Percentiles rank a stretch among this genome's conserved stretches.
These are phyloP conservation scores for Capsicum baccatum DNA, from an alignment of 257 asterid species.

Conservation along the genomic window DNA sequence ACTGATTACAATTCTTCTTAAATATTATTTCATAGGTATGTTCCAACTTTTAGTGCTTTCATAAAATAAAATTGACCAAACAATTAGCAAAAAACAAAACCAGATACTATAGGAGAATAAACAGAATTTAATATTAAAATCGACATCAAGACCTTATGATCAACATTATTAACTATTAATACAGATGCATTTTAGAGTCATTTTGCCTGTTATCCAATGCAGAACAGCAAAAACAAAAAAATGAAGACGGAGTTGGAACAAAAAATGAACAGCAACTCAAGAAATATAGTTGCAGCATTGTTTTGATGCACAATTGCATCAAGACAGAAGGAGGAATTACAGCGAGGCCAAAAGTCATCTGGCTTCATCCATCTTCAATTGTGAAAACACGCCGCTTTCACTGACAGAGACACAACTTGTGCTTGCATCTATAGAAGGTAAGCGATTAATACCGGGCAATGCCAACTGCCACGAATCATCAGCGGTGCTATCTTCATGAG, in stretches of 20 bases:
- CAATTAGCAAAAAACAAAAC: neutral
- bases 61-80: too few species aligned
- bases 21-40: too few species aligned
- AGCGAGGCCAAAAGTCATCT: conserved; percentile 37
- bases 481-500: conserved; percentile 45
- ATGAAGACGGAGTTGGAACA: too few species aligned
- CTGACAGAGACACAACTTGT: conserved; percentile 30
- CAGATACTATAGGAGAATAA: neutral
- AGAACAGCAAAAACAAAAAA: neutral
- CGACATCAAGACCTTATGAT: neutral
- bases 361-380: conserved; percentile 43
- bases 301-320: neutral
- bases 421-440: conserved; percentile 42
- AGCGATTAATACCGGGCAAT: conserved; percentile 36
- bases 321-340: neutral
- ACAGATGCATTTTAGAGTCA: neutral
- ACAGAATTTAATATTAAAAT: too few species aligned
- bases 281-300: neutral
- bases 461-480: conserved; percentile 50
- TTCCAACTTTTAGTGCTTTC: too few species aligned
- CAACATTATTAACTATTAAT: neutral
- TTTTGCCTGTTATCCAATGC: neutral
- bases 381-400: conserved; percentile 50
- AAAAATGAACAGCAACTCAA: neutral
- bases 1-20: too few species aligned